Evolutionary conservation across 2,329 filamentous ascomycete species (phyloP).

Genomic region (Penicillium nordicum): DNA sequence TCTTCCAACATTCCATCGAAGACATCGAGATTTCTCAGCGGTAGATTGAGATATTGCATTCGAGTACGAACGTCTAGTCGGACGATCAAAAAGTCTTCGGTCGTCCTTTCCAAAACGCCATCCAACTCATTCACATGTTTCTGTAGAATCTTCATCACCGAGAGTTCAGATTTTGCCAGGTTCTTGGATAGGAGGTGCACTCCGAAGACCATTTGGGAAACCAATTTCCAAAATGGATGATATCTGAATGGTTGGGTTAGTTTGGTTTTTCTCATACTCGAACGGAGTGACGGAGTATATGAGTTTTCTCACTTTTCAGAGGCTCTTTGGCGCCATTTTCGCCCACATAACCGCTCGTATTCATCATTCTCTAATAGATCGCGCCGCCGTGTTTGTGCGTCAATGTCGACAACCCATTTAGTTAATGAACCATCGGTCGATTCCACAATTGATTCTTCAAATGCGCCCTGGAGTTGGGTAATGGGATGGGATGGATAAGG

Average conservation of each 20-base stretch:
- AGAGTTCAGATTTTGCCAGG: constrained; percentile 81
- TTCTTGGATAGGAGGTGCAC: constrained; percentile 81
- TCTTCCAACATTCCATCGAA: constrained; percentile 90
- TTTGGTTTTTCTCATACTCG: not conserved
- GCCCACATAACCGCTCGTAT: constrained; percentile 67
- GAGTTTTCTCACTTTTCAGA: constrained; percentile 51
- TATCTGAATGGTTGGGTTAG: constrained; percentile 48
- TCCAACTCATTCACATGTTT: constrained; percentile 92
- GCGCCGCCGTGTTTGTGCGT: constrained; percentile 55
- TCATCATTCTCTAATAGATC: constrained; percentile 65
- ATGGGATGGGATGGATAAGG: constrained; percentile 40
- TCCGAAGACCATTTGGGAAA: constrained; percentile 90
- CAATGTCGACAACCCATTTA: constrained; percentile 34
- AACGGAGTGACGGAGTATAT: not conserved
- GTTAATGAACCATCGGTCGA: constrained; percentile 24
- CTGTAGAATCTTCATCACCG: constrained; percentile 86
- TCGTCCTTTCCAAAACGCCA: constrained; percentile 78
- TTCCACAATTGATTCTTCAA: constrained; percentile 46
- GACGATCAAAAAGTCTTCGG: constrained; percentile 79
- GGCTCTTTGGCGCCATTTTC: constrained; percentile 71
- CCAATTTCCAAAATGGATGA: constrained; percentile 84
- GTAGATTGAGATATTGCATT: constrained; percentile 74
- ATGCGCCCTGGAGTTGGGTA: constrained; percentile 43
- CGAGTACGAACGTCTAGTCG: constrained; percentile 75
- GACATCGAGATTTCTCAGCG: constrained; percentile 74